These are phyloP conservation scores for Tulasnella sp. DNA, from an alignment of 768 basidiomycete species.

Conservation along the genomic window DNA sequence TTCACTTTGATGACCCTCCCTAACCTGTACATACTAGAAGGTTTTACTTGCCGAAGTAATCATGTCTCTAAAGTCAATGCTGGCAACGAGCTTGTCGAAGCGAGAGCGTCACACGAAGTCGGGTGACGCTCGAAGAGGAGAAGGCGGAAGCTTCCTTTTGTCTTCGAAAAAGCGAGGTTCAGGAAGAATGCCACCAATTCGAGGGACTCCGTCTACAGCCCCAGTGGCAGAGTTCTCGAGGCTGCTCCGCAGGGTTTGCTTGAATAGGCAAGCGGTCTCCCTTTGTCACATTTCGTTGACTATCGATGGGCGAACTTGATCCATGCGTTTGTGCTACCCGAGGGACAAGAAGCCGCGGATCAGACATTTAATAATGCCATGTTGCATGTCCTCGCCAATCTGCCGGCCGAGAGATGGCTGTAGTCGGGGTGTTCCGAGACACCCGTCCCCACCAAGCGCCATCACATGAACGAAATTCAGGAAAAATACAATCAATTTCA, in stretches of 20 bases:
- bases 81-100: neutral
- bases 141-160: neutral
- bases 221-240: neutral
- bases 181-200: neutral
- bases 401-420: neutral
- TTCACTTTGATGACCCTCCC: neutral
- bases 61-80: neutral
- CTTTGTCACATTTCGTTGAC: neutral
- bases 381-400: neutral
- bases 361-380: neutral
- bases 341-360: neutral
- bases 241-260: neutral
- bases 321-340: neutral
- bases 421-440: neutral
- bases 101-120: constrained; percentile 1
- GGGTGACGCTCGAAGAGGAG: constrained; percentile 4
- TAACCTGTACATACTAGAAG: neutral
- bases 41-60: neutral
- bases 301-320: constrained; percentile 13
- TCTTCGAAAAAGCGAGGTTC: neutral
- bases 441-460: neutral
- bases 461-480: neutral
- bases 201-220: neutral
- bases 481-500: neutral
- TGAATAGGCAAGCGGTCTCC: neutral